Evolutionary conservation across 2,329 filamentous ascomycete species (phyloP), one percentile per base, ranked within the genome.

Genomic region (Trichophyton benhamiae): DNA sequence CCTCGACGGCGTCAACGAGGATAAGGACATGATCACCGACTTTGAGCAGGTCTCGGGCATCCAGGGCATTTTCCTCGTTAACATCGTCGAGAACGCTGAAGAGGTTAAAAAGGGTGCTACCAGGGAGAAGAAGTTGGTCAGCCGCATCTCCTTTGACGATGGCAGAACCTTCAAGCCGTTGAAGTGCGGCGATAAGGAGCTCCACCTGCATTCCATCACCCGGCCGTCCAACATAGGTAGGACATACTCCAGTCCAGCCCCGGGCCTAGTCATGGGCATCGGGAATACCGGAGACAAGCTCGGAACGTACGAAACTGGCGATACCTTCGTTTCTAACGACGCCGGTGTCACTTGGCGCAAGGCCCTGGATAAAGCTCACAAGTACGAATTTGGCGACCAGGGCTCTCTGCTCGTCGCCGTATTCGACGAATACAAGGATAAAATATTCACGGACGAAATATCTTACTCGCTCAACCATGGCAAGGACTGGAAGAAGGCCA

Each of bases 311-410:
- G 77, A 78, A 2, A 83, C 96, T 8, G 86, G 90, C 11, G 84
- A 89, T 71, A 82, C 96, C 0, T 97, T 86, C 70, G 84, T 97
- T 27, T 99, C 94, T 0, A 89, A 96, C 69, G 85, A 97, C 73
- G 92, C 91, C 20, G 94, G 94, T 46, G 76, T 89, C 63, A 91
- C 85, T 1, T 99, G 95, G 94, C 83, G 79, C 42, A 79, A 85
- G 70, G 82, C 74, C 17, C 80, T 89, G 3, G 79, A 91, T 15
- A 89, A 89, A 20, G 88, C 91, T 11, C 91, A 97, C 76, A 94
- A 95, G 72, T 99, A 95, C 74, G 91, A 96, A 70, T 95, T 97
- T 72, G 94, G 94, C 60, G 92, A 96, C 68, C 87, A 95, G 66
- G 94, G 94, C 1, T 91, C 91, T 15, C 83, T 99, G 20, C 78